Conservation (phyloP, 805 yeast species). For the Schizosaccharomyces japonicus region DNA sequence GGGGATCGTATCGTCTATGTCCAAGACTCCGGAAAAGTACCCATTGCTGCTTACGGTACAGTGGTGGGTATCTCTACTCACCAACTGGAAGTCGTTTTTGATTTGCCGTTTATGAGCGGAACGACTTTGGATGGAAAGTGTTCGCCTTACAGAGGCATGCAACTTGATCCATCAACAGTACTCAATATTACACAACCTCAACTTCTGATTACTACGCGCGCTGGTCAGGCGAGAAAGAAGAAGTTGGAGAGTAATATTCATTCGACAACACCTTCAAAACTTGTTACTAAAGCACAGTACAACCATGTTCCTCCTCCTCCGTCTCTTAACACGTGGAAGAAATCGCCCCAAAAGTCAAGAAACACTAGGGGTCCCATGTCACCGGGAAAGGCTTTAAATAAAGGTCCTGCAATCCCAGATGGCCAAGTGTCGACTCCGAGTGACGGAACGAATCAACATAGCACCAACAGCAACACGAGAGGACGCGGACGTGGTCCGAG, state of each 20-base stretch:
- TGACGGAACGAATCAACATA: no score
- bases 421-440: no score
- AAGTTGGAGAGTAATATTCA: neutral
- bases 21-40: conserved; percentile 71
- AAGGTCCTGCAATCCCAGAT: no score
- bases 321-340: neutral
- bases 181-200: conserved; percentile 47
- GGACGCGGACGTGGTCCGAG: no score
- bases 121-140: conserved; percentile 57
- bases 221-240: neutral
- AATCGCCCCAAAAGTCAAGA: no score
- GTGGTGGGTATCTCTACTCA: conserved; percentile 34
- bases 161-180: conserved; percentile 58
- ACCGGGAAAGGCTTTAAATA: no score
- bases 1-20: conserved; percentile 83
- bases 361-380: no score
- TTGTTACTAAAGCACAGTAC: neutral
- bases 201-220: neutral
- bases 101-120: conserved; percentile 61
- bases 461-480: no score
- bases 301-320: neutral
- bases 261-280: neutral
- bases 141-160: conserved; percentile 55
- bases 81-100: conserved; percentile 54
- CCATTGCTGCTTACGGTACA: conserved; percentile 69